Base-by-base conservation (phyloP, 1,139 yeast species). In the Scheffersomyces parashehatae region DNA sequence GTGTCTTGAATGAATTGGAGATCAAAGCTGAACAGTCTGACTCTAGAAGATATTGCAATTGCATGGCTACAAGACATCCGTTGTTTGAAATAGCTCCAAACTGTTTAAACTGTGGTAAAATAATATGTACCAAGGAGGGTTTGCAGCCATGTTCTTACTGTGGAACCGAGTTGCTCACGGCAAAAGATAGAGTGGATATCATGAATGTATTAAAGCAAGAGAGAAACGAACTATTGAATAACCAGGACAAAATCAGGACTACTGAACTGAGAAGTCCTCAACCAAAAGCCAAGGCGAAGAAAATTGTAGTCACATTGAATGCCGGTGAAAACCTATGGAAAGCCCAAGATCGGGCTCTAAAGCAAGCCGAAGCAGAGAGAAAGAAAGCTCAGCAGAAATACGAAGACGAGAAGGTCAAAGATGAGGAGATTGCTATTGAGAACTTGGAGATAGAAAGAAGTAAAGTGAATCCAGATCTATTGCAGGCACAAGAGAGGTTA, bases 81-180 rank as follows among this genome's bases (percentile, higher is more conserved):
- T 68, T 95, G 35, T 87, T 89, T 53, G 95, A 88, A 46, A 77
- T 88, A 46, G 93, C 95, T 0, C 99, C 99, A 0, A 95, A 95
- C 60, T 95, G 99, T 57, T 67, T 93, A 36, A 83, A 85, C 46
- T 95, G 99, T 64, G 99, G 99, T 9, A 89, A 90, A 60, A 88
- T 95, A 33, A 87, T 93, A 2, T 95, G 99, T 67, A 76, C 77
- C 3, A 83, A 83, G 54, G 98, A 95, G 59, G 98, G 98, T 0
- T 62, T 82, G n/a, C 89, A 90, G 43, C 95, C 95, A 4, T 95
- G 99, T 60, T 79, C 95, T 2, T 87, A 70, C 50, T 93, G 99
- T 67, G 89, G 90, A 0, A 63, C 73, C 20, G 86, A 83, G 29
- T 66, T 93, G 32, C 70, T 93, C 13, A 75, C 83, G 4, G 59